Conservation (phyloP, 2,329 filamentous ascomycete species). For the Epichloe sp. region DNA sequence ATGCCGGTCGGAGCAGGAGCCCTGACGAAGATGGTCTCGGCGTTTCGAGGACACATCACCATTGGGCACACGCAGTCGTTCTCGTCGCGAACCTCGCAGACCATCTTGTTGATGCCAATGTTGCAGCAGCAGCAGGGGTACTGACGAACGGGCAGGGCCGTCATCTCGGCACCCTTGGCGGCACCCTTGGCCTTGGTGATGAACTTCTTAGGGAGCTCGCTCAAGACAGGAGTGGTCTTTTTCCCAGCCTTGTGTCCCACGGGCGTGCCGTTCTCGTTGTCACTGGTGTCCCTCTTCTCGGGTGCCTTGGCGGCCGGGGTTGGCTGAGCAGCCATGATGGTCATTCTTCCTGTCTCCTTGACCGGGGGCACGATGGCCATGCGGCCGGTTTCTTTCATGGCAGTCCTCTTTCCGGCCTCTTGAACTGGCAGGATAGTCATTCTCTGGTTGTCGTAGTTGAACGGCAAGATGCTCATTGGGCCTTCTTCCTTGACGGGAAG, state of each 20-base stretch:
- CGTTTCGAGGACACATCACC: slow-evolving; percentile 6
- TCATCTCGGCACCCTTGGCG: not conserved
- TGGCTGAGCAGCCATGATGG: not conserved
- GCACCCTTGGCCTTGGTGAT: not conserved
- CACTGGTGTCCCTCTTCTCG: not conserved
- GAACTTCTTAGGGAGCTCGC: not conserved
- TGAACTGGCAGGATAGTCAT: not conserved
- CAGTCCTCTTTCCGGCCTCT: not conserved
- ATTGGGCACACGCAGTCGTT: slow-evolving; percentile 12
- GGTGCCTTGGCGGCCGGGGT: not conserved
- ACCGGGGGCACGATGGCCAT: not conserved
- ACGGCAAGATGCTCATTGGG: not conserved
- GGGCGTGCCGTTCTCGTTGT: not conserved
- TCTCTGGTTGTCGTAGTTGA: not conserved
- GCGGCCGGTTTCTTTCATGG: not conserved
- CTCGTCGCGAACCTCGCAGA: slow-evolving; percentile 9
- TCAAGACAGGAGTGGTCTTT: not conserved
- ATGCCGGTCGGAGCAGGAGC: not conserved
- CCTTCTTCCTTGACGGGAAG: not conserved
- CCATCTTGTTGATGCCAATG: slow-evolving; percentile 6
- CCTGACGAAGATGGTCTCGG: not conserved
- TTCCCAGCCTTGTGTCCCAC: not conserved
- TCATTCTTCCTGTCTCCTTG: not conserved
- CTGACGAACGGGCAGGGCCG: not conserved
- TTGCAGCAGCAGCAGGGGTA: slow-evolving; percentile 14